Conservation (phyloP, 2,329 filamentous ascomycete species). For the Fusarium metavorans region DNA sequence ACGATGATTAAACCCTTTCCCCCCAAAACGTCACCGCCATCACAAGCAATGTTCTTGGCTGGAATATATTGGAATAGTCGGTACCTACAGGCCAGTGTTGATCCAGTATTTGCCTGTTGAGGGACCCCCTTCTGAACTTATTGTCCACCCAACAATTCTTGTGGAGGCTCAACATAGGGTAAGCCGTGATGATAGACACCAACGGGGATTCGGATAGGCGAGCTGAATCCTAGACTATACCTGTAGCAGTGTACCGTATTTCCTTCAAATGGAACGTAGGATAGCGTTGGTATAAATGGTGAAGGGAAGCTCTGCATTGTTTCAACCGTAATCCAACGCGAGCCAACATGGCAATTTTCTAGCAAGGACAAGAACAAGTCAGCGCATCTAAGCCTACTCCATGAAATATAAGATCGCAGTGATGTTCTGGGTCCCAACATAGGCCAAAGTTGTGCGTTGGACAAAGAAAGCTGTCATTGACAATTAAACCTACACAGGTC, state of each 20-base stretch:
- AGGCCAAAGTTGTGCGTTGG: neutral
- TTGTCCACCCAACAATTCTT: neutral
- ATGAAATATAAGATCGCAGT: neutral
- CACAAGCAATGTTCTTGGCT: too few species aligned
- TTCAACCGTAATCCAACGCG: too few species aligned
- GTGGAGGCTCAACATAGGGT: neutral
- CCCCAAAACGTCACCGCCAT: too few species aligned
- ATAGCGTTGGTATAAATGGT: too few species aligned
- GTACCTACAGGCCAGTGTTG: too few species aligned
- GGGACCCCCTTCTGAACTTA: too few species aligned
- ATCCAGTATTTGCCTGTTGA: too few species aligned
- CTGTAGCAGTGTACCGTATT: neutral
- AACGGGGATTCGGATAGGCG: neutral
- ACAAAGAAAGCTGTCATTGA: neutral
- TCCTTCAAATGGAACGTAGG: neutral
- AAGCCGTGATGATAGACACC: neutral
- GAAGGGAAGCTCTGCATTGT: too few species aligned
- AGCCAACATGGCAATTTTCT: too few species aligned
- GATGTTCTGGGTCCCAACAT: neutral
- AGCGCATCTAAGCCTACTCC: neutral
- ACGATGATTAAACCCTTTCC: neutral
- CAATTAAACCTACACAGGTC: neutral
- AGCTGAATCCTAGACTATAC: too few species aligned
- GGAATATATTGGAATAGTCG: too few species aligned
- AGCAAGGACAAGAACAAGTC: neutral